Percentiles rank a stretch among this genome's conserved stretches.
Evolutionary conservation across 2,329 filamentous ascomycete species (phyloP).

Genomic region (Stylonectria norvegica): DNA sequence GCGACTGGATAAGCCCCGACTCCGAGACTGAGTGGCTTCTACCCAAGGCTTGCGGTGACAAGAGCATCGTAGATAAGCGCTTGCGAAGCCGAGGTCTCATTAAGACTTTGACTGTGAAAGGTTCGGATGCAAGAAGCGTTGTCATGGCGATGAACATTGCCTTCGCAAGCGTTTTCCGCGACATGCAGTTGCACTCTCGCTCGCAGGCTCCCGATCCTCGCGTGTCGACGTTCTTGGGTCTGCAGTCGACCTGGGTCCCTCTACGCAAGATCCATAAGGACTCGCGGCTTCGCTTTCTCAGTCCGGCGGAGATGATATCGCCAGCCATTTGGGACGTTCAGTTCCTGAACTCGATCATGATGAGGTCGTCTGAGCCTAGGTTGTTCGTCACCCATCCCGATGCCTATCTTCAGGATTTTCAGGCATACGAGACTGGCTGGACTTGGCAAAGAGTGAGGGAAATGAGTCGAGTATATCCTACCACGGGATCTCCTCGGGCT

Average conservation of each 20-base stretch:
- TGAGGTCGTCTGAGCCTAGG: slow-evolving; percentile 65
- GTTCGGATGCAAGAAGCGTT: slow-evolving; percentile 65
- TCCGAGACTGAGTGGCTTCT: slow-evolving; percentile 59
- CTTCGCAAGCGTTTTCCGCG: slow-evolving; percentile 56
- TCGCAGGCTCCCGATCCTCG: slow-evolving; percentile 25
- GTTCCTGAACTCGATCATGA: slow-evolving; percentile 69
- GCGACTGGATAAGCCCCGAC: slow-evolving; percentile 45
- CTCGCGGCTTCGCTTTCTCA: slow-evolving; percentile 66
- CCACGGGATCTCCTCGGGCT: slow-evolving; percentile 42
- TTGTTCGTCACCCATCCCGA: slow-evolving; percentile 74
- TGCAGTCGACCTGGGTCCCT: slow-evolving; percentile 69
- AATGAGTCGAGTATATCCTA: slow-evolving; percentile 54
- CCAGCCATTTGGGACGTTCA: slow-evolving; percentile 67
- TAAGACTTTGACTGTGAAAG: slow-evolving; percentile 58
- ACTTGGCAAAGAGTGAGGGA: slow-evolving; percentile 68
- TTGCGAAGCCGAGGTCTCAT: slow-evolving; percentile 72
- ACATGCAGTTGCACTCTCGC: slow-evolving; percentile 37
- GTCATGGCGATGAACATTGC: slow-evolving; percentile 59
- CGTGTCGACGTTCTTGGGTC: slow-evolving; percentile 51
- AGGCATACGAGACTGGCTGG: slow-evolving; percentile 56
- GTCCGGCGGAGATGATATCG: slow-evolving; percentile 68
- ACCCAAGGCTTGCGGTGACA: slow-evolving; percentile 63
- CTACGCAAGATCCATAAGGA: slow-evolving; percentile 74
- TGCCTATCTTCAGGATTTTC: slow-evolving; percentile 65
- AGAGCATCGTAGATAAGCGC: slow-evolving; percentile 63